Base-by-base conservation (phyloP, 192 early-diverging fungal genomes). In the Phycomyces nitens region DNA sequence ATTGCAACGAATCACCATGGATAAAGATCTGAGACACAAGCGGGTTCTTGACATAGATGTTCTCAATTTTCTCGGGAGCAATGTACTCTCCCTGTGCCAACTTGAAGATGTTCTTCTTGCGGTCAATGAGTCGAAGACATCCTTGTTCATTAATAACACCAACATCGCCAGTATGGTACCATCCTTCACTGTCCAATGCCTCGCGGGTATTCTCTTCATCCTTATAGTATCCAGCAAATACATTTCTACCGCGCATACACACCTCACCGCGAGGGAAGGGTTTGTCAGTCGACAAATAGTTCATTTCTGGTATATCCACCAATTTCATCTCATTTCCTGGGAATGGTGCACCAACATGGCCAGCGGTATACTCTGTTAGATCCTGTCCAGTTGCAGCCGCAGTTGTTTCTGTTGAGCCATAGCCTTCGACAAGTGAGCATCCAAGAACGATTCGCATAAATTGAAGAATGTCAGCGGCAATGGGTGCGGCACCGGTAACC, bases 41-140 rank as follows among this genome's bases (percentile, higher is more conserved):
- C 52, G 66, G 62, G 57, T 72, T 70, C n/a, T 69, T 72, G 14
- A 66, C 64, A 44, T 80, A 73, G 15, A 79, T 74, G 64, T 85
- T 88, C 68, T 97, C 95, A 23, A 95, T 81, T 68, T 94, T 94
- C 67, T 98, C 95, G 29, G 94, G 93, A 0, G 93, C 91, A 72
- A 98, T 84, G 75, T 94, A 63, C 53, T 49, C 54, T 27, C 62
- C 64, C 51, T 92, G 86, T 24, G 85, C 69, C 20, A 93, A 78
- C 74, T 90, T 91, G 79, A 92, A 90, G 65, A 91, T 87, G 62
- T 88, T 87, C 74, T 90, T 94, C 60, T 86, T 86, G 65, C 93
- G 86, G 71, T 94, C 93, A 66, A 97, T 81, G 65, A 97, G 90
- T 18, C 76, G 78, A 50, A 95, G 63, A n/a, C 82, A 68, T 27